phyloP scores from a whole-genome alignment of 2,329 filamentous ascomycete genomes.

The Penicillium brasilianum region DNA sequence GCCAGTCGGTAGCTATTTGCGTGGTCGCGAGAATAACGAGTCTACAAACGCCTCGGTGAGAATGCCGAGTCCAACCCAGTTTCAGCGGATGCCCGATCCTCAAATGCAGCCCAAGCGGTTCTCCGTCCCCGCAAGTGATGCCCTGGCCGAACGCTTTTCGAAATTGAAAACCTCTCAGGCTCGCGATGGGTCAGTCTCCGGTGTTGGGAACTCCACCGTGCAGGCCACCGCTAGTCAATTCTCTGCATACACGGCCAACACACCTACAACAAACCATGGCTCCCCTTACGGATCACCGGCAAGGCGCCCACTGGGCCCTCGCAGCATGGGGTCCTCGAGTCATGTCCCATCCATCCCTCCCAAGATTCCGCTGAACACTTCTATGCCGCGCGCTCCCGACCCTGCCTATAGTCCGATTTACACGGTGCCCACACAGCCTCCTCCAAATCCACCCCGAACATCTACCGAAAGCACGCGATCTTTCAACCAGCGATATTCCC shows the following conservation, averaged over 20 bases:
- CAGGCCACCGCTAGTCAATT: constrained; percentile 24
- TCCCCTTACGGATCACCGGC: constrained; percentile 30
- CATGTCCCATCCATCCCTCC: constrained; percentile 51
- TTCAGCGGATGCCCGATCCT: constrained; percentile 35
- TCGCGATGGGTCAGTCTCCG: constrained; percentile 8
- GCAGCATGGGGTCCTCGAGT: constrained; percentile 47
- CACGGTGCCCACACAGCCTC: constrained; percentile 46
- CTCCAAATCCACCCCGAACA: constrained; percentile 45
- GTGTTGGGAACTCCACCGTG: not conserved
- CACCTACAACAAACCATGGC: constrained; percentile 14
- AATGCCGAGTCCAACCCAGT: constrained; percentile 50
- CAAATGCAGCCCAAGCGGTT: constrained; percentile 32
- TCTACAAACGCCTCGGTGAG: constrained; percentile 30
- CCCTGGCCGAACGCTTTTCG: constrained; percentile 50
- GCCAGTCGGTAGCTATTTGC: constrained; percentile 21
- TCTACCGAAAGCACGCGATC: constrained; percentile 49
- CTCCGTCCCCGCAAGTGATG: constrained; percentile 40
- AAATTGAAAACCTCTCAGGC: constrained; percentile 38
- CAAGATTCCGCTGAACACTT: constrained; percentile 49
- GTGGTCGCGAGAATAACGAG: constrained; percentile 33
- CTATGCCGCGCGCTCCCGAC: constrained; percentile 53
- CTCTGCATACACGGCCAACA: constrained; percentile 25
- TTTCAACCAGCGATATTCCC: constrained; percentile 44
- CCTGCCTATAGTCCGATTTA: constrained; percentile 55
- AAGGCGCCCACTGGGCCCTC: constrained; percentile 48